These are phyloP conservation scores for Rhizoctonia solani DNA, from an alignment of 1,284 basidiomycete genomes.

Conservation along the genomic window DNA sequence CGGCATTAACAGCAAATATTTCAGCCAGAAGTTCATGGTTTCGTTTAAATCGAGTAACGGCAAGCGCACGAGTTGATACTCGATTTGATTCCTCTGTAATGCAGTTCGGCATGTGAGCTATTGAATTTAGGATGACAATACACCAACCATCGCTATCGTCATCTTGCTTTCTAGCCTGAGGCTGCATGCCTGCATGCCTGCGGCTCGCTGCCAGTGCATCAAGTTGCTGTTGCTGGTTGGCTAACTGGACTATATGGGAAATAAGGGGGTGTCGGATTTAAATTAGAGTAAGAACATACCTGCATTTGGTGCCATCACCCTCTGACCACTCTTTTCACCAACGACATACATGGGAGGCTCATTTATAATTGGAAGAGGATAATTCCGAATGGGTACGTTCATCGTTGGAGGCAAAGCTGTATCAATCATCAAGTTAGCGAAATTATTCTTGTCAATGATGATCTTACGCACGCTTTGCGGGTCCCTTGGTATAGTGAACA, in stretches of 20 bases:
- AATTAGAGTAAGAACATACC: neutral
- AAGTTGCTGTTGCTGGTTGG: conserved; percentile 31
- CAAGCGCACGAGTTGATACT: conserved; percentile 71
- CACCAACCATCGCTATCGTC: conserved; percentile 68
- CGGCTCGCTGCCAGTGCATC: conserved; percentile 46
- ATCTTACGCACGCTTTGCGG: conserved; percentile 58
- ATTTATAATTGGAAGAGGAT: conserved; percentile 65
- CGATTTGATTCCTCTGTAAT: conserved; percentile 65
- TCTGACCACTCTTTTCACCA: conserved; percentile 53
- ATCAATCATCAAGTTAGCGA: neutral
- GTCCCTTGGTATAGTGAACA: conserved; percentile 71
- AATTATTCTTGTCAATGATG: too few species aligned
- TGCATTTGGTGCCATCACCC: conserved; percentile 8
- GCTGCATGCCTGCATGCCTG: conserved; percentile 37
- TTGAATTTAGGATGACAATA: neutral
- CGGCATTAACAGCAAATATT: conserved; percentile 55
- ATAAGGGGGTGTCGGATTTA: neutral
- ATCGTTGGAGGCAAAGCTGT: conserved; percentile 60
- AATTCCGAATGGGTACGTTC: conserved; percentile 64
- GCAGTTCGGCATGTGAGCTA: neutral
- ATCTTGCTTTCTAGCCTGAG: conserved; percentile 51
- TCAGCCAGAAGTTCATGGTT: conserved; percentile 83
- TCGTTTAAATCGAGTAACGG: conserved; percentile 68
- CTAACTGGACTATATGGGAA: neutral
- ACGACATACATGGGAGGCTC: conserved; percentile 67